Conservation (phyloP, 2,329 filamentous ascomycete species). For the Fusarium sp. region DNA sequence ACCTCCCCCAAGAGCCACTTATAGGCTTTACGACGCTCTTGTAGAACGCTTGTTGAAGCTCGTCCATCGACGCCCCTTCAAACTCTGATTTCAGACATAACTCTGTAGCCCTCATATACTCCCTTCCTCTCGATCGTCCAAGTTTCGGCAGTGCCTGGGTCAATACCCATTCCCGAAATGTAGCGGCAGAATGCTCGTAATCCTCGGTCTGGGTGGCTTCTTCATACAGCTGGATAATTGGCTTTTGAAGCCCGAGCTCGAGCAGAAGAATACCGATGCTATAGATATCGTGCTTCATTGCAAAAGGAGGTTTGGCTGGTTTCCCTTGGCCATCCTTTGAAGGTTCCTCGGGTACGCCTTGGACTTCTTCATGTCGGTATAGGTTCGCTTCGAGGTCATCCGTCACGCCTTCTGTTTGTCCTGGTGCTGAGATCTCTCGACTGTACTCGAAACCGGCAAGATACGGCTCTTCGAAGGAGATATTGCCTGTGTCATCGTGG, state of each 20-base stretch:
- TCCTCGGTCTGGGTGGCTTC: fast-evolving
- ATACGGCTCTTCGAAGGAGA: not conserved
- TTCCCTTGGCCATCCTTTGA: fast-evolving
- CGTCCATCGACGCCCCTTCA: fast-evolving
- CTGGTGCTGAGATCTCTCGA: not conserved
- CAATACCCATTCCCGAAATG: not conserved
- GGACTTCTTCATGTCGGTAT: not conserved
- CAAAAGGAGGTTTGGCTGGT: fast-evolving
- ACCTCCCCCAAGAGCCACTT: not conserved
- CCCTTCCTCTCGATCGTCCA: not conserved
- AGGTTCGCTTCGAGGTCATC: not conserved
- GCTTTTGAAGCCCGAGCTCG: not conserved
- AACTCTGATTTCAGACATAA: not conserved
- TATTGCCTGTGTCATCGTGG: fast-evolving
- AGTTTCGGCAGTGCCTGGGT: not conserved
- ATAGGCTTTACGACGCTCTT: not conserved
- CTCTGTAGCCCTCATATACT: not conserved
- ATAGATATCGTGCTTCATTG: not conserved
- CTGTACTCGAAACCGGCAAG: not conserved
- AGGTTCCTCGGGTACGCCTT: not conserved
- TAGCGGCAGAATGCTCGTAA: not conserved
- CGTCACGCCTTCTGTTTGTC: not conserved
- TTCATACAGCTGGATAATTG: not conserved
- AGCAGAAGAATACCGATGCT: fast-evolving
- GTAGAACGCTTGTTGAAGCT: not conserved